Evolutionary conservation across 1,284 basidiomycete genomes (phyloP).

Genomic region (Gymnopus androsaceus): DNA sequence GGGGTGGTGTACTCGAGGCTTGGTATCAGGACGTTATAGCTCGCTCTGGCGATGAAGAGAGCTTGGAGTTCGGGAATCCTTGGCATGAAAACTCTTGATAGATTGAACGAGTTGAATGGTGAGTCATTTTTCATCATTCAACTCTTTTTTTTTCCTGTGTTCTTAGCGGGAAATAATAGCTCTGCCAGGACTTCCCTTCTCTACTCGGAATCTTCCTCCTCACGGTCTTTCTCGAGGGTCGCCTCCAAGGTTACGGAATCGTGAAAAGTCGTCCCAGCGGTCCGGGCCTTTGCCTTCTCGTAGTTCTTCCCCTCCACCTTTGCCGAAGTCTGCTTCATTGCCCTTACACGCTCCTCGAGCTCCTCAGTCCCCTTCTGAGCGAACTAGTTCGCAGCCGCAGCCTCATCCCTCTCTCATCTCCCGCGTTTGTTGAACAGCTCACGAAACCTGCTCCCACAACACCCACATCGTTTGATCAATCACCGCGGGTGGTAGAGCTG

Average conservation of each 20-base stretch:
- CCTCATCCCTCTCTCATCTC: slow-evolving; percentile 37
- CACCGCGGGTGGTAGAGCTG: slow-evolving; percentile 74
- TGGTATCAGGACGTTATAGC: slow-evolving; percentile 70
- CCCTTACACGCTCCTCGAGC: slow-evolving; percentile 65
- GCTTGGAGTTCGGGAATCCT: slow-evolving; percentile 74
- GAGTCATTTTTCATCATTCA: slow-evolving; percentile 23
- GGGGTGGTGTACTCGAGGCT: slow-evolving; percentile 69
- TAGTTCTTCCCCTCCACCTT: slow-evolving; percentile 73
- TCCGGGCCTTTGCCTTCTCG: slow-evolving; percentile 40
- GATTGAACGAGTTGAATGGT: slow-evolving; percentile 65
- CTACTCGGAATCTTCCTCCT: slow-evolving; percentile 45
- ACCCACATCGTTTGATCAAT: slow-evolving; percentile 58
- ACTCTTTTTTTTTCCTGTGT: neutral
- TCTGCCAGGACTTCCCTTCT: slow-evolving; percentile 50
- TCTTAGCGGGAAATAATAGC: slow-evolving; percentile 9
- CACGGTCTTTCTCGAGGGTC: slow-evolving; percentile 44
- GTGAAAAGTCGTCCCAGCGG: slow-evolving; percentile 54
- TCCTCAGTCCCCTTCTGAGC: slow-evolving; percentile 34
- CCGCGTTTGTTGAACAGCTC: slow-evolving; percentile 36
- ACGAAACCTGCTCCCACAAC: slow-evolving; percentile 38
- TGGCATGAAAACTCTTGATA: slow-evolving; percentile 69
- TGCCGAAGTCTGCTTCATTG: slow-evolving; percentile 78
- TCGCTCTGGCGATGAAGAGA: slow-evolving; percentile 68
- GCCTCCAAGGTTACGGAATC: slow-evolving; percentile 56
- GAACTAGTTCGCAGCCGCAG: slow-evolving; percentile 26